These are phyloP conservation scores for Silene noctiflora DNA, from an alignment of 179 eudicot genomes.

Conservation along the genomic window DNA sequence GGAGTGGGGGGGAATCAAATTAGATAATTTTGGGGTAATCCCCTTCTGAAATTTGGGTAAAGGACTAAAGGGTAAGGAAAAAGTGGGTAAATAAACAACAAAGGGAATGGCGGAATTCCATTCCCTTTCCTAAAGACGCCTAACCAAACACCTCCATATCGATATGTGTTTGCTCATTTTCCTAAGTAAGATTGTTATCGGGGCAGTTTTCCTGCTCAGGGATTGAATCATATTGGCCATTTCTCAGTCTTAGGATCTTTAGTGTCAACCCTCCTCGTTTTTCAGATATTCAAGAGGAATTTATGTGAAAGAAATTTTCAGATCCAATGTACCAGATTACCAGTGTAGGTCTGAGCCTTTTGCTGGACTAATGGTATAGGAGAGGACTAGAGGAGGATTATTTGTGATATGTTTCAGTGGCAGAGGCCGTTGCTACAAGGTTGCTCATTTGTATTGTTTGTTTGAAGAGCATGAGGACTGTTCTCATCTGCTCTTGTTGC, in stretches of 20 bases:
- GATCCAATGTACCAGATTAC: neutral
- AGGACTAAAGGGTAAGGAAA: neutral
- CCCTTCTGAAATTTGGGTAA: neutral
- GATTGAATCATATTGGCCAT: neutral
- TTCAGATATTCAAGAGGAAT: neutral
- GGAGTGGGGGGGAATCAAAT: neutral
- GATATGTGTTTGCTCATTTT: slow-evolving; percentile 7
- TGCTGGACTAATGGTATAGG: neutral
- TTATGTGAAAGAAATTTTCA: neutral
- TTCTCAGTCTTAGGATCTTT: neutral
- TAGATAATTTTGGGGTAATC: neutral
- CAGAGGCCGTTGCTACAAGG: neutral
- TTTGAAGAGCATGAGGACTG: neutral
- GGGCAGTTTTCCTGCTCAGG: neutral
- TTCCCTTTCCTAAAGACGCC: neutral
- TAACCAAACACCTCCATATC: neutral
- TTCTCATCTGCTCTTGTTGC: neutral
- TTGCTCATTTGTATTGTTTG: neutral
- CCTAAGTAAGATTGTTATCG: neutral
- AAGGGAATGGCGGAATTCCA: no score
- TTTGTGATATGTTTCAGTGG: neutral
- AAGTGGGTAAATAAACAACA: neutral
- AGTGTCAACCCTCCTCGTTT: neutral
- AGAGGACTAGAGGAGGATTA: neutral
- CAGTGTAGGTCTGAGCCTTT: neutral